These are phyloP conservation scores for Microbotryomycetes sp. DNA, from an alignment of 1,284 basidiomycete genomes.

Conservation along the genomic window DNA sequence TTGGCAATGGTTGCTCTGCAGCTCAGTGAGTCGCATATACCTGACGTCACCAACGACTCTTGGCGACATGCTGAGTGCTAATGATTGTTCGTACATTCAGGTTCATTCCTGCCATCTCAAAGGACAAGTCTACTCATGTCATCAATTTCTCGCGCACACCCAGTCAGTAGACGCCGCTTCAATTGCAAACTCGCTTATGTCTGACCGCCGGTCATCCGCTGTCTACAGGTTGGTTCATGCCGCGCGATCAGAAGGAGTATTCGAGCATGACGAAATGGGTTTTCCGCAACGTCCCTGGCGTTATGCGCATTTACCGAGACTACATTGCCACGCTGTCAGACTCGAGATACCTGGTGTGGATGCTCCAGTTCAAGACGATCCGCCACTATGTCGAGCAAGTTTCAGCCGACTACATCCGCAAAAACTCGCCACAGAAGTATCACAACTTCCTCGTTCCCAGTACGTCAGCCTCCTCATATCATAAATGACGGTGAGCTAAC, in stretches of 20 bases:
- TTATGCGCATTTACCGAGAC: constrained; percentile 7
- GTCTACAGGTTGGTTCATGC: constrained; percentile 15
- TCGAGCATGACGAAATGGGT: neutral
- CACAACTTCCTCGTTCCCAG: constrained; percentile 35
- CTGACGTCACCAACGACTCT: neutral
- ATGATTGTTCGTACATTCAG: constrained; percentile 31
- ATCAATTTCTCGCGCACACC: constrained; percentile 27
- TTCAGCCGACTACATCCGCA: constrained; percentile 27
- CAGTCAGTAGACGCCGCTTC: constrained; percentile 1
- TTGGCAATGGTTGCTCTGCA: constrained; percentile 37
- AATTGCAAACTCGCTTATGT: constrained; percentile 35
- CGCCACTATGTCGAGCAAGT: constrained; percentile 27
- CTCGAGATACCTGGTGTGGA: constrained; percentile 20
- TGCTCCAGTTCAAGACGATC: constrained; percentile 17
- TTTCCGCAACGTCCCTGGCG: constrained; percentile 7
- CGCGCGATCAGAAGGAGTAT: constrained; percentile 6
- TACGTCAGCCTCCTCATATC: neutral
- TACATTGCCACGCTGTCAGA: constrained; percentile 14
- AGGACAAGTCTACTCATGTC: constrained; percentile 17
- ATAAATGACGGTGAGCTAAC: neutral
- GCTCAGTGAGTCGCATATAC: constrained; percentile 34
- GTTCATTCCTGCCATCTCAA: constrained; percentile 20
- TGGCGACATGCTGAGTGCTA: constrained; percentile 16
- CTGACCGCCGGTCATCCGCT: no score
- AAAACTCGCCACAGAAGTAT: constrained; percentile 33